Evolutionary conservation across 371 early-diverging fungal genomes (phyloP), one percentile per base, ranked within the genome.

Genomic region (Capillidium heterosporum): DNA sequence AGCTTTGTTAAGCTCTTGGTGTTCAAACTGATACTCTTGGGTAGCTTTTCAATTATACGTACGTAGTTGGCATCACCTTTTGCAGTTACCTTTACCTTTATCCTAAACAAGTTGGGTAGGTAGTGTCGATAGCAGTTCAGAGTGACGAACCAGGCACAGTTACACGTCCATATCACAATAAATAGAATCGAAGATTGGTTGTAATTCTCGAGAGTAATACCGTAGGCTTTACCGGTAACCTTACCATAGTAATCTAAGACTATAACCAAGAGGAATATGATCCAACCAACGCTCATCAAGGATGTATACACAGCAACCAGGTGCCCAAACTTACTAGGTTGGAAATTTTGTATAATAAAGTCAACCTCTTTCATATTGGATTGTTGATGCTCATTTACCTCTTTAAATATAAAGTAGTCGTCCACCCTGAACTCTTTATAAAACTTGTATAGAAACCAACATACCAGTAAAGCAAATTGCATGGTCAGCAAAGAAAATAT

Each of bases 181-280:
- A 82, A 83, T 32, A 79, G 73, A 19, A 70, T 67, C 48, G 76
- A 76, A 1, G 80, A 74, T 28, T 71, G 63, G 50, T 77, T 73
- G 27, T 73, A 72, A 28, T 72, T 71, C 57, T 71, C 61, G 47
- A 69, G 68, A 57, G 78, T 74, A 10, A 77, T 65, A n/a, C 65
- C 60, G 51, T 65, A 67, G 13, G 57, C 59, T 32, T 59, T 54
- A 19, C 70, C 60, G 26, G 64, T 49, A 59, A 77, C 64, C 19
- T 63, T 67, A 28, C 69, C 70, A 59, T 77, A 87, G 68, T 84
- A 80, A 64, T 85, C 86, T 19, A 74, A 68, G 39, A 79, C 77
- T 21, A 87, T 62, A 49, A 80, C 63, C 21, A 73, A 72, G 57
- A 87, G 61, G 52, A 82, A 71, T 19, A 77, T 71, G 43, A 84